Evolutionary conservation across 106 monocot genomes (phyloP).

Genomic region (Dendrobium chrysotoxum): DNA sequence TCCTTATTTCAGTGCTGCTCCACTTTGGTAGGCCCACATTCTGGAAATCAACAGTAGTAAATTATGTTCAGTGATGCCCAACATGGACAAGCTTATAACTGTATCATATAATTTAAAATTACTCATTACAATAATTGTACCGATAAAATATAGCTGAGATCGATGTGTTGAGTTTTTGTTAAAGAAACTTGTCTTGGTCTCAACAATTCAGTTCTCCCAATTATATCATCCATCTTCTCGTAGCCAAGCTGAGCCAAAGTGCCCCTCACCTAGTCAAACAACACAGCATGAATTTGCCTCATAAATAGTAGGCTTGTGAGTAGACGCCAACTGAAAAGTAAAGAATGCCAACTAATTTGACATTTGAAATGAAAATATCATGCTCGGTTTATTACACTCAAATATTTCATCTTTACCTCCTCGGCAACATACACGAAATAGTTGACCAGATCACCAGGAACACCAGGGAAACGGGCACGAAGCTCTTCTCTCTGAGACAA

Average conservation of each 20-base stretch:
- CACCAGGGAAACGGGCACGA: slow-evolving; percentile 98
- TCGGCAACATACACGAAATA: slow-evolving; percentile 96
- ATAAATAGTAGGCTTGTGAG: background rate
- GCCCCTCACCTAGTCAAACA: slow-evolving; percentile 68
- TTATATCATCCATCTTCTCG: slow-evolving; percentile 96
- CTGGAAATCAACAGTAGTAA: slow-evolving; percentile 24
- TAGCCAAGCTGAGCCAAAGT: slow-evolving; percentile 79
- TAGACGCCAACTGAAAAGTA: background rate
- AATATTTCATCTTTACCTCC: slow-evolving; percentile 47
- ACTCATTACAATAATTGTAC: slow-evolving; percentile 28
- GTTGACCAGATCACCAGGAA: slow-evolving; percentile 98
- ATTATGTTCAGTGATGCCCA: background rate
- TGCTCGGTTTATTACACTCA: background rate
- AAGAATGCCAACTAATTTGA: background rate
- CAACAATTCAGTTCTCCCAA: slow-evolving; percentile 80
- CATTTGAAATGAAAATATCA: background rate
- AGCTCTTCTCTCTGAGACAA: slow-evolving; percentile 82
- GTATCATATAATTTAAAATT: background rate
- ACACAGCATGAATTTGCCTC: background rate
- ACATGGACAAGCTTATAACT: background rate
- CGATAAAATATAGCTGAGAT: slow-evolving; percentile 80
- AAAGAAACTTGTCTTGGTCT: slow-evolving; percentile 63
- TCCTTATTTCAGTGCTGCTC: slow-evolving; percentile 88
- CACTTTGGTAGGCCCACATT: slow-evolving; percentile 66
- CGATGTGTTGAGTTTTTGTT: slow-evolving; percentile 84